phyloP scores from a whole-genome alignment of 345 rosid genomes.

The Turritis glabra region DNA sequence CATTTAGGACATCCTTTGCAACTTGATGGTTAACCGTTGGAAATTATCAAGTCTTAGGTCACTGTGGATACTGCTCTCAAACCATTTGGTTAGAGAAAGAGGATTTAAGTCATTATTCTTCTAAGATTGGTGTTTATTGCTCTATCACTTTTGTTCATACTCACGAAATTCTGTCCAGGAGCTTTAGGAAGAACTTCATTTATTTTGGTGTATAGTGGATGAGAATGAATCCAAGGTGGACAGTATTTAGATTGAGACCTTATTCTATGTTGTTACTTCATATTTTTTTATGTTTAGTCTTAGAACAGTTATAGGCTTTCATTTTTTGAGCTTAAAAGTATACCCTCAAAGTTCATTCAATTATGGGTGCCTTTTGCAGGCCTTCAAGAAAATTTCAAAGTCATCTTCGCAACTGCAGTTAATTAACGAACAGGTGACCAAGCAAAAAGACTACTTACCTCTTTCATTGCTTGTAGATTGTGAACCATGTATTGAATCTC shows the following conservation, averaged over 20 bases:
- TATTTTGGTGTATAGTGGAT: conserved; percentile 16
- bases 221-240: conserved; percentile 1
- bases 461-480: conserved; percentile 14
- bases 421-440: conserved; percentile 71
- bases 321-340: background rate
- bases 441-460: background rate
- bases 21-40: background rate
- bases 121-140: conserved; percentile 21
- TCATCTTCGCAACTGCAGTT: conserved; percentile 68
- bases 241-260: background rate
- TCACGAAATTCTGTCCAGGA: background rate
- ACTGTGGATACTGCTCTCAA: background rate
- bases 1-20: conserved; percentile 5
- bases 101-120: background rate
- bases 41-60: conserved; percentile 7
- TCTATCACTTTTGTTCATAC: background rate
- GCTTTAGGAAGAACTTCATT: background rate
- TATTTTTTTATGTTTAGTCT: background rate
- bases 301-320: background rate
- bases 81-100: background rate
- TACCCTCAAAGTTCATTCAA: conserved; percentile 3
- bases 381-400: conserved; percentile 74
- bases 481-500: background rate
- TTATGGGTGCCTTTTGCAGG: conserved; percentile 50
- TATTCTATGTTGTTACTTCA: background rate